Evolutionary conservation across 139 green algal genomes (phyloP), one percentile per base, ranked within the genome.

Genomic region (Volvox reticuliferus): DNA sequence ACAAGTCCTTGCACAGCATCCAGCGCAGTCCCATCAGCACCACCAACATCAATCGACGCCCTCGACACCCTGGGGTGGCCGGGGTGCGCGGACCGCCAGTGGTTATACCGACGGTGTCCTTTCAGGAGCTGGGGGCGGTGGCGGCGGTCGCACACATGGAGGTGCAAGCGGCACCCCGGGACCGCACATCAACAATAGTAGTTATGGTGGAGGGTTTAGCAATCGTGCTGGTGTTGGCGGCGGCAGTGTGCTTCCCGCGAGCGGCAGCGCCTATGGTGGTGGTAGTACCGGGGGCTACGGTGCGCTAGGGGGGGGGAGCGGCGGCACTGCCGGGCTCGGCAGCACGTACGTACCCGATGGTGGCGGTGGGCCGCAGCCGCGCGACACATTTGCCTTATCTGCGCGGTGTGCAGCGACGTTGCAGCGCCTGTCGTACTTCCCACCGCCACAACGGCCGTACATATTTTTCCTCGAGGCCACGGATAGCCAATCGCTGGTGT

Each of bases 401-500:
- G 61, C 75, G 55, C 50, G 75, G 1, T 90, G 73, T 32, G 50
- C 55, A 9, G 50, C 75, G 1, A 32, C 22, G 20, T 61, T 85
- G 50, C 19, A 68, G 21, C 86, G 86, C 1, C 19, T 84, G 30
- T 50, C 73, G 77, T 87, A 95, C 79, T 97, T 97, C 81, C 92
- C 95, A 18, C 81, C 78, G 14, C 88, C 93, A 13, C 94, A 95
- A 87, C 91, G 93, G 5, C 88, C 93, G 55, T 96, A 95, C 71
- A 88, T 96, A 21, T 82, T 97, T 28, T 96, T 97, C 33, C 89
- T 97, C 28, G 93, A 97, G 62, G 93, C 93, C 2, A 91, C 89
- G 5, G 95, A 97, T 91, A 96, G 93, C 77, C 90, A 94, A 78
- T 80, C 88, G 14, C 84, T 97, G 32, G 91, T 93, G 88, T 21